Percentiles rank a stretch among this genome's conserved stretches.
These are phyloP conservation scores for Beauveria varroae DNA, from an alignment of 2,329 filamentous ascomycete species.

Conservation along the genomic window DNA sequence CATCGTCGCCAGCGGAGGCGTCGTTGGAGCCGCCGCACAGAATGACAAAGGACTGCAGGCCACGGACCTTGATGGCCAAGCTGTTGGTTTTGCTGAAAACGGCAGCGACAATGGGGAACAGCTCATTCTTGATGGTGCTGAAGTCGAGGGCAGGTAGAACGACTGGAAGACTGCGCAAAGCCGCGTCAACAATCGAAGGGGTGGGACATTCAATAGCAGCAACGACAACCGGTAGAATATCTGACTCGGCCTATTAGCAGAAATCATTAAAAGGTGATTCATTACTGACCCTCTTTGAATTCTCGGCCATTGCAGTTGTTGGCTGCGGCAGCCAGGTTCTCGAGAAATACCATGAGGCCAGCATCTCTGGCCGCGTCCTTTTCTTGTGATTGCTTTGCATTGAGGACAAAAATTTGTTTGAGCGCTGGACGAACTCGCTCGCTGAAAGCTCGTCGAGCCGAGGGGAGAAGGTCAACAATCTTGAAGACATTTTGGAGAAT, in stretches of 20 bases:
- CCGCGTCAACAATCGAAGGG: conserved; percentile 80
- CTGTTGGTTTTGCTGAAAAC: conserved; percentile 93
- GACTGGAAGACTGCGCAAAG: conserved; percentile 67
- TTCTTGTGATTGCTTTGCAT: conserved; percentile 53
- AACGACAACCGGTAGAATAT: conserved; percentile 80
- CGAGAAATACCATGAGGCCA: conserved; percentile 82
- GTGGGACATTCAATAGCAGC: conserved; percentile 82
- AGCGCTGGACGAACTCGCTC: conserved; percentile 81
- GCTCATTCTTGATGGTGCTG: conserved; percentile 91
- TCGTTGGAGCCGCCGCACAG: conserved; percentile 71
- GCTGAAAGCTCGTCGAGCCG: conserved; percentile 68
- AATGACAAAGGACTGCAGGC: conserved; percentile 81
- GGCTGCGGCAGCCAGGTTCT: conserved; percentile 69
- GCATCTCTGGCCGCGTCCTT: conserved; percentile 80
- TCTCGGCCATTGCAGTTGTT: conserved; percentile 83
- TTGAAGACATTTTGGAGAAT: conserved; percentile 91
- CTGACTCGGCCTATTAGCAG: conserved; percentile 32
- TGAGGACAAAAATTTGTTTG: conserved; percentile 70
- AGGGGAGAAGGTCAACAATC: conserved; percentile 72
- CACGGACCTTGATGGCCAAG: conserved; percentile 88
- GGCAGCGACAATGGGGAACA: conserved; percentile 83
- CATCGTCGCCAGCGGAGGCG: conserved; percentile 49
- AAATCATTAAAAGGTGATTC: background rate
- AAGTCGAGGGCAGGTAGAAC: conserved; percentile 90
- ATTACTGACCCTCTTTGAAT: conserved; percentile 77